Evolutionary conservation across 2,329 filamentous ascomycete genomes (phyloP), one percentile per base, ranked within the genome.

Genomic region (Leptographium wingfieldii): DNA sequence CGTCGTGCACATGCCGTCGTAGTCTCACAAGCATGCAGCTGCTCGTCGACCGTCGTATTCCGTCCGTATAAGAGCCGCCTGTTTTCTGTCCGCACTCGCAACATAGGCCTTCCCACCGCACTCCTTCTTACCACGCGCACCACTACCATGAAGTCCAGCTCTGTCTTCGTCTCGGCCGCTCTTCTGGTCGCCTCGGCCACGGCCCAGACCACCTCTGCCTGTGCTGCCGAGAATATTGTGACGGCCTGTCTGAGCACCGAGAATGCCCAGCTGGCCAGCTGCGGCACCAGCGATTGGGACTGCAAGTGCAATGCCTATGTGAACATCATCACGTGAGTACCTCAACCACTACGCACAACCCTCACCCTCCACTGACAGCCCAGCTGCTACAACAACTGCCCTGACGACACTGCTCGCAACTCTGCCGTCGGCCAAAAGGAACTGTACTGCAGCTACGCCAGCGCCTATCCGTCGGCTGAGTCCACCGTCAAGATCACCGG

Each of bases 361-460:
- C 25, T 14, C 38, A 53, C 25, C 19, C 55, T 33, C 33, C 22
- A 22, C n/a, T 19, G 19, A 25, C 16, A 7, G 22, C 35, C 25
- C 14, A 78, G 76, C 63, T 81, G 78, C 76, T 81, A 65, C 62
- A 64, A 66, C 73, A 80, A 81, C 75, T 81, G 79, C 73, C 79
- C 79, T 67, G 71, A 76, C 66, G 78, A 81, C 69, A 1, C 67
- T 57, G 72, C 74, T 54, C 69, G 66, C 62, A 59, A 65, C 58
- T 59, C 67, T 25, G 71, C 71, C 64, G 63, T 70, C 56, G 67
- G 70, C 65, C 72, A 76, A 67, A 72, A 76, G 63, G 67, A 68
- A 62, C 71, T 73, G 66, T 75, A 70, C 72, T 80, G 78, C 73
- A 67, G 69, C 60, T 73, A 76, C 64, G 76, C 75, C 61, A 74